phyloP scores from a whole-genome alignment of 163 green algal genomes.

The Chlamydomonas reinhardtii region DNA sequence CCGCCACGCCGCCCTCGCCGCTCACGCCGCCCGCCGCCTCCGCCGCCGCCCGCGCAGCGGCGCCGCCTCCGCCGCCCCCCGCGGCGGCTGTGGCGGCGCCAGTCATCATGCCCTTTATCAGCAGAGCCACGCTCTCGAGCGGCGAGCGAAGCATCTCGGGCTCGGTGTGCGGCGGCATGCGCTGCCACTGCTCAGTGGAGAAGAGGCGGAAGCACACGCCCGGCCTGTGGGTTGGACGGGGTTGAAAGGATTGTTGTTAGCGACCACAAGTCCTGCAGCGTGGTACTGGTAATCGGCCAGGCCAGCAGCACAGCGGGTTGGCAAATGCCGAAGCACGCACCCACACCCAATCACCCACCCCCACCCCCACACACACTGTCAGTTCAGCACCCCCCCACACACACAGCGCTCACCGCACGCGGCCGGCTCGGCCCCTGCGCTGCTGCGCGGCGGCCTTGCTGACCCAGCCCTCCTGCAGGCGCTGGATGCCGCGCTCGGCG shows the following conservation, averaged over 20 bases:
- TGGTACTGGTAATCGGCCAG: no score
- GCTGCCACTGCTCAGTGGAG: conserved; percentile 68
- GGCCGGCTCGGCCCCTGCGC: conserved; percentile 86
- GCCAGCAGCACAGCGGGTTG: no score
- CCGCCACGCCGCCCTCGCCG: conserved; percentile 37
- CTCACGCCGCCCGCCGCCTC: not conserved
- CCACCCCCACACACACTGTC: no score
- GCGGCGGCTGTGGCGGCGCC: conserved; percentile 22
- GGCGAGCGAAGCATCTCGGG: conserved; percentile 95
- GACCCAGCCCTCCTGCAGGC: conserved; percentile 78
- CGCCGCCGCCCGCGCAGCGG: not conserved
- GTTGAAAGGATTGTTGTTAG: no score
- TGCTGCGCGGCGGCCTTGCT: conserved; percentile 85
- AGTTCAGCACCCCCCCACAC: no score
- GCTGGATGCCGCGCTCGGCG: conserved; percentile 72
- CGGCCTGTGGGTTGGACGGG: conserved; percentile 57
- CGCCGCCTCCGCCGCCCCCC: not conserved
- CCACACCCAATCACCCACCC: no score
- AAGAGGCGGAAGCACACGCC: conserved; percentile 91
- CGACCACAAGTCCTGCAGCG: no score
- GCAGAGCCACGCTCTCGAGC: conserved; percentile 80
- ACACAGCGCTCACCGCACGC: conserved; percentile 68
- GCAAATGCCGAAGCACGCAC: no score
- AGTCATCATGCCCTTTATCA: conserved; percentile 74
- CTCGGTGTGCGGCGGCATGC: conserved; percentile 73